Percentiles rank a stretch among this genome's conserved stretches.
Conservation (phyloP, 805 yeast genomes). For the Teunomyces funiuensis region DNA sequence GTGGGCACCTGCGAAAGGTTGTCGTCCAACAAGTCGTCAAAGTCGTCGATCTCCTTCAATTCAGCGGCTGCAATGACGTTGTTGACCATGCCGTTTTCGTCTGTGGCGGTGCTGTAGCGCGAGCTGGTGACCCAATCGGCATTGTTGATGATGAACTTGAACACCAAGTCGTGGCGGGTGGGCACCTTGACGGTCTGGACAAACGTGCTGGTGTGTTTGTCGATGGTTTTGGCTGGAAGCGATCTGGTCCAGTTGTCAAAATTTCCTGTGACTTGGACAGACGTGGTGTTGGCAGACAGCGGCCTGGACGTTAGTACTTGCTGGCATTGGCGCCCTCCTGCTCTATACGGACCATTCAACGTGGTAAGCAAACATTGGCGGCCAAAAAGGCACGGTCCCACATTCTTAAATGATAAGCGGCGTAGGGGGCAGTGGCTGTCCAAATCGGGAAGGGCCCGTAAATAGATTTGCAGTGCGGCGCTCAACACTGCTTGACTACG, state of each 20-base stretch:
- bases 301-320: too few relatives aligned
- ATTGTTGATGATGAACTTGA: slow-evolving; percentile 39
- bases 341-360: slow-evolving; percentile 5
- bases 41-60: slow-evolving; percentile 12
- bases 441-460: slow-evolving; percentile 3
- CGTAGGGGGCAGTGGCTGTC: background rate
- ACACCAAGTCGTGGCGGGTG: slow-evolving; percentile 26
- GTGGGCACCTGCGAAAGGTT: slow-evolving; percentile 24
- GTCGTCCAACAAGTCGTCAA: background rate
- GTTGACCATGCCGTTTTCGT: slow-evolving; percentile 37
- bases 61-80: slow-evolving; percentile 31
- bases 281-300: slow-evolving; percentile 4
- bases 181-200: slow-evolving; percentile 21
- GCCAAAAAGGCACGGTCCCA: background rate
- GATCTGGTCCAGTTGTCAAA: slow-evolving; percentile 40
- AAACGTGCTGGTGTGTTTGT: slow-evolving; percentile 15
- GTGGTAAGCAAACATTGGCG: slow-evolving; percentile 3
- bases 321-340: too few relatives aligned
- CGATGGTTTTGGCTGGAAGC: slow-evolving; percentile 15
- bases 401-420: slow-evolving; percentile 5
- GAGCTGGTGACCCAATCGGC: slow-evolving; percentile 29
- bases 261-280: slow-evolving; percentile 40
- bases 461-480: background rate
- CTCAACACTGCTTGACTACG: background rate
- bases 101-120: slow-evolving; percentile 25